Evolutionary conservation across 148 eudicot species (phyloP).

Genomic region (Cornus suecica): DNA sequence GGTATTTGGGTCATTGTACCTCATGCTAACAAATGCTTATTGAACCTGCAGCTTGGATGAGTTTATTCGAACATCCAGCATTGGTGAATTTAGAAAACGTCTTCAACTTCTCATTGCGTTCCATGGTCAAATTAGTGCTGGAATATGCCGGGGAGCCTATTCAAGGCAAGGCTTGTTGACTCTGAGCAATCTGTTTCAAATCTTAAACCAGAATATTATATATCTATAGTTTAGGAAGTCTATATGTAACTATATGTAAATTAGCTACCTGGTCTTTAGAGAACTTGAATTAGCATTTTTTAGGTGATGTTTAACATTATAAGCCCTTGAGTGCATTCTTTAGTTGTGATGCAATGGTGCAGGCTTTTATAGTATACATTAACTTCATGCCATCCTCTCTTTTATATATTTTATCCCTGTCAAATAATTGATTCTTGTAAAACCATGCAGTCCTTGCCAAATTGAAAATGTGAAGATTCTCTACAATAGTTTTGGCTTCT

Average conservation of each 20-base stretch:
- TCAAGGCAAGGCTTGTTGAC: slow-evolving; percentile 41
- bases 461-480: slow-evolving; percentile 59
- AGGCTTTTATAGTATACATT: not conserved
- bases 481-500: slow-evolving; percentile 77
- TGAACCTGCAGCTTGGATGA: slow-evolving; percentile 73
- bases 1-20: not conserved
- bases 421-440: slow-evolving; percentile 9
- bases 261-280: not conserved
- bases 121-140: slow-evolving; percentile 67
- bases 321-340: not conserved
- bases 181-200: not conserved
- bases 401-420: not conserved
- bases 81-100: slow-evolving; percentile 87
- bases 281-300: too few relatives aligned
- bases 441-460: slow-evolving; percentile 51
- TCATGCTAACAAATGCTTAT: slow-evolving; percentile 10
- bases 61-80: slow-evolving; percentile 68
- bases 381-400: not conserved
- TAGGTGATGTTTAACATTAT: not conserved
- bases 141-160: slow-evolving; percentile 47
- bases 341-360: not conserved
- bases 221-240: not conserved
- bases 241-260: not conserved
- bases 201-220: not conserved
- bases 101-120: slow-evolving; percentile 81